Evolutionary conservation across 768 basidiomycete species (phyloP), one percentile per base, ranked within the genome.

Genomic region (Leccinellum luteum): DNA sequence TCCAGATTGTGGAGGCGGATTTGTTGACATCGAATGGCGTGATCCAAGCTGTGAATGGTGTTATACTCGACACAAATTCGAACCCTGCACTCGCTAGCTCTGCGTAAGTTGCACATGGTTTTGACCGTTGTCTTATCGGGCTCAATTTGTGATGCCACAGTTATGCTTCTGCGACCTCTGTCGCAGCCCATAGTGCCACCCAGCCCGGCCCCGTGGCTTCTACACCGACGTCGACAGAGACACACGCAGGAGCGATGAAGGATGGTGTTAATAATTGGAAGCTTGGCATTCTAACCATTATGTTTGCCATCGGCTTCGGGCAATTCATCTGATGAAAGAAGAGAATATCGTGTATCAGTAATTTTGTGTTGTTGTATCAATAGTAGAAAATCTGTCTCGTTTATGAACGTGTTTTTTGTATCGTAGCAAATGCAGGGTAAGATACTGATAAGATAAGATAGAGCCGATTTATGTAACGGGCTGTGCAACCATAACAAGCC

Each of bases 11-110:
- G 43, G 75, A 77, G 51, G 69, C 81, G 14, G 86, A 91, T 66
- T 76, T 87, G 6, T 73, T 90, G 61, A 68, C 82, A 25, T 66
- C 76, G 17, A 90, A 91, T 60, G 89, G 89, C 48, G 90, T 90
- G 43, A 68, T 87, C 9, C 87, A 91, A 67, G 67, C 86, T 43
- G 78, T 87, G 57, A 75, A 86, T 61, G 62, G 72, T 17, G 82
- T 85, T 10, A 75, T 89, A 31, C 43, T 82, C 15, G 78, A 83
- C 67, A 73, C 75, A 4, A 67, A 76, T 7, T 62, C 57, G 2
- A 70, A 86, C 64, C 47, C 74, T 9, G 60, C 62, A 5, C 79
- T 76, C 1, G 86, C 85, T 6, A 75, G 69, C 48, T 77, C 80
- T 55, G 85, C 84, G 84, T 86, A 66, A 66, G 83, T 76, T 6